Evolutionary conservation across 2,329 filamentous ascomycete species (phyloP).

Genomic region (Bipolaris bicolor): DNA sequence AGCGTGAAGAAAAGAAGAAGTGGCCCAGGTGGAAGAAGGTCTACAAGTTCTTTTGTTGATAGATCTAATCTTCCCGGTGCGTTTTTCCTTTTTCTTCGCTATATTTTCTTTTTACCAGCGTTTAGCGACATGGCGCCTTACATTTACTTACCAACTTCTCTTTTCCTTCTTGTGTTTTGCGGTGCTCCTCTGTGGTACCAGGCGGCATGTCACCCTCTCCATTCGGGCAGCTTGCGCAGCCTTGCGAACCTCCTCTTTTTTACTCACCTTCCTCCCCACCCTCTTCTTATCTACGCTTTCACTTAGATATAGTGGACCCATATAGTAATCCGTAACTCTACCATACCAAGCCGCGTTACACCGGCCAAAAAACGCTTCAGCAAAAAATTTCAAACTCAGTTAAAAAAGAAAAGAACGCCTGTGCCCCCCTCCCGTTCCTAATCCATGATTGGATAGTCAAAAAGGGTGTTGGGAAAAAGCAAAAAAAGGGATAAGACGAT

Average conservation of each 20-base stretch:
- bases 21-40: constrained; percentile 58
- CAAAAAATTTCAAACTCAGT: no score
- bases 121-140: background rate
- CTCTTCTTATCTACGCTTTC: background rate
- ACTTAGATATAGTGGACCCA: no score
- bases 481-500: background rate
- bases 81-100: background rate
- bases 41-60: constrained; percentile 57
- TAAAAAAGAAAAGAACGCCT: no score
- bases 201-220: constrained; percentile 33
- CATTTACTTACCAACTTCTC: background rate
- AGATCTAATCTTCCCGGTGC: background rate
- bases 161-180: background rate
- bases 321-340: background rate
- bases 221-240: constrained; percentile 1
- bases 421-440: no score
- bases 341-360: no score
- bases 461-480: background rate
- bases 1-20: constrained; percentile 70
- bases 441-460: no score
- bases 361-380: no score
- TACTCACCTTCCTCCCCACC: background rate
- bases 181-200: constrained; percentile 38
- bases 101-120: constrained; percentile 11
- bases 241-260: background rate